A percentile compares a stretch with the other conserved stretches of the same genome.
phyloP scores from a whole-genome alignment of 1,284 basidiomycete genomes.

The Leccinum laetum region DNA sequence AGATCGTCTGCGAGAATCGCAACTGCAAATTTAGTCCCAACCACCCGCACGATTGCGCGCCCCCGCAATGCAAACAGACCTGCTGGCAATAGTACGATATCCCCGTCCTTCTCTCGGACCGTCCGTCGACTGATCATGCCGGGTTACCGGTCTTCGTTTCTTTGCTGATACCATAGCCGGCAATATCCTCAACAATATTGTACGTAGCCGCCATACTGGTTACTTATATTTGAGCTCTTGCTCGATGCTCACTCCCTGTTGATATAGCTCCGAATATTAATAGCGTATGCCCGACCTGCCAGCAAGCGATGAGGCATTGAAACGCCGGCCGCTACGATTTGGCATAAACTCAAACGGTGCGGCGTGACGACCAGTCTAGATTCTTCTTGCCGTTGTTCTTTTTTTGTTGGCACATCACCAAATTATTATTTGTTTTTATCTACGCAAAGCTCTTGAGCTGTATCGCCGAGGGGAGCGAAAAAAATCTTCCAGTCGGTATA shows the following conservation, averaged over 20 bases:
- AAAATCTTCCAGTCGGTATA: slow-evolving; percentile 15
- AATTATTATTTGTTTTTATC: slow-evolving; percentile 18
- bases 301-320: slow-evolving; percentile 31
- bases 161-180: slow-evolving; percentile 30
- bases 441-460: slow-evolving; percentile 23
- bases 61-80: slow-evolving; percentile 40
- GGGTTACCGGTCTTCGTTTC: slow-evolving; percentile 13
- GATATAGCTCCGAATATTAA: slow-evolving; percentile 41
- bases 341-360: background rate
- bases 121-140: background rate
- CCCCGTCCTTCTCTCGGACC: background rate
- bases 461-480: slow-evolving; percentile 27
- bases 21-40: slow-evolving; percentile 49
- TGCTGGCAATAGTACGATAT: slow-evolving; percentile 48
- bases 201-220: slow-evolving; percentile 21
- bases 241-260: background rate
- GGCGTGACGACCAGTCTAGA: slow-evolving; percentile 12
- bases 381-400: background rate
- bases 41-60: slow-evolving; percentile 42
- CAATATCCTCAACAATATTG: slow-evolving; percentile 46
- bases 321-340: slow-evolving; percentile 3
- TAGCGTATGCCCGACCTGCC: slow-evolving; percentile 38
- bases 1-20: slow-evolving; percentile 41
- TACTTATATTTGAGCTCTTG: background rate
- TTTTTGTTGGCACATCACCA: slow-evolving; percentile 18